These are phyloP conservation scores for Salinomyces thailandicus DNA, from an alignment of 2,329 filamentous ascomycete genomes.

Conservation along the genomic window DNA sequence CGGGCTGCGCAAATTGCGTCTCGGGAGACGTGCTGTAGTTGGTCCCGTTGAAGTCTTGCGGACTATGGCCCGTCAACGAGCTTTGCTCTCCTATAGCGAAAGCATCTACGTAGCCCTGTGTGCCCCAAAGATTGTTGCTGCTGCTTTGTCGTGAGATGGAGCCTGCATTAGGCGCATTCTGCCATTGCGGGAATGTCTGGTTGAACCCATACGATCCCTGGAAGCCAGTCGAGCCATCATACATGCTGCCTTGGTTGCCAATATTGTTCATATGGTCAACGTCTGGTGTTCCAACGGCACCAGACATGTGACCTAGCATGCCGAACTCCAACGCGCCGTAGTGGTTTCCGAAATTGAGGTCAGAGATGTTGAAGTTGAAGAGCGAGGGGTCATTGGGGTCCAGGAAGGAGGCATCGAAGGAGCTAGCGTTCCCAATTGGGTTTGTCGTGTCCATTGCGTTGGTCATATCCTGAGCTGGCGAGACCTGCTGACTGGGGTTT, in stretches of 20 bases:
- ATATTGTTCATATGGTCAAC: conserved; percentile 24
- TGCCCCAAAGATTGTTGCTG: conserved; percentile 31
- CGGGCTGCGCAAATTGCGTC: conserved; percentile 20
- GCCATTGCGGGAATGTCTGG: conserved; percentile 19
- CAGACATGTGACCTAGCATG: conserved; percentile 94
- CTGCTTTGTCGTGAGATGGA: conserved; percentile 31
- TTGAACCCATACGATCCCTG: conserved; percentile 13
- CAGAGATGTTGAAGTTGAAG: conserved; percentile 93
- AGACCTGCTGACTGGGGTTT: conserved; percentile 39
- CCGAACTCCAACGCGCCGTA: conserved; percentile 94
- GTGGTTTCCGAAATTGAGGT: conserved; percentile 89
- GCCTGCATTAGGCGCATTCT: conserved; percentile 26
- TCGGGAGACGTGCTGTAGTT: conserved; percentile 29
- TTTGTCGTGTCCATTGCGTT: conserved; percentile 38
- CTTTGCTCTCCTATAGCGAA: conserved; percentile 51
- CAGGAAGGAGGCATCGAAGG: conserved; percentile 55
- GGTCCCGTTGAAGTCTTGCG: conserved; percentile 35
- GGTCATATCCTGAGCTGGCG: conserved; percentile 35
- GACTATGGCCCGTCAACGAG: conserved; percentile 48
- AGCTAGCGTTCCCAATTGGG: conserved; percentile 28
- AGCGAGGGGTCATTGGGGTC: conserved; percentile 85
- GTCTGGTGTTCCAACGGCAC: conserved; percentile 41
- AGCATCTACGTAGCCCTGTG: conserved; percentile 37
- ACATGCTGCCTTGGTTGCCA: conserved; percentile 18
- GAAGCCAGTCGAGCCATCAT: conserved; percentile 19